These are phyloP conservation scores for Thelephora terrestris DNA, from an alignment of 1,284 basidiomycete species.

Conservation along the genomic window DNA sequence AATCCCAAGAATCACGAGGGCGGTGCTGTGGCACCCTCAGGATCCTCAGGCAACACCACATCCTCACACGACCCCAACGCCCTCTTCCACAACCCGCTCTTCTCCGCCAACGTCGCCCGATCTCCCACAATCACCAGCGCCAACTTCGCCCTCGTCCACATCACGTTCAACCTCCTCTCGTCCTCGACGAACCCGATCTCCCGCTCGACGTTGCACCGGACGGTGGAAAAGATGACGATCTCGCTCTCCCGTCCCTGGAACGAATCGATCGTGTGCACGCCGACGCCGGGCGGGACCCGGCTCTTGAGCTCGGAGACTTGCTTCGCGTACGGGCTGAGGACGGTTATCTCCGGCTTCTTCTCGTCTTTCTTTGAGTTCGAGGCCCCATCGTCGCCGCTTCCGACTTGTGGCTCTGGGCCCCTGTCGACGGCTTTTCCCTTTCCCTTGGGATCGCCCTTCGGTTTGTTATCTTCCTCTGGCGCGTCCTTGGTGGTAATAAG, in stretches of 20 bases:
- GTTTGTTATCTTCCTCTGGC: not conserved
- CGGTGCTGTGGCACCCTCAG: too few relatives aligned
- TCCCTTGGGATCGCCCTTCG: constrained; percentile 1
- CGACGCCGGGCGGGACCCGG: constrained; percentile 29
- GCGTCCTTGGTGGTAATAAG: constrained; percentile 22
- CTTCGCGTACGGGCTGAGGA: constrained; percentile 50
- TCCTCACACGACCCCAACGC: constrained; percentile 37
- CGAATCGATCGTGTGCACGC: constrained; percentile 56
- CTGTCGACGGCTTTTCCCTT: too few relatives aligned
- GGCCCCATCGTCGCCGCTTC: not conserved
- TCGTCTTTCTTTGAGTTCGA: not conserved
- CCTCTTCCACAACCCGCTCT: constrained; percentile 37
- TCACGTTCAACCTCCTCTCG: constrained; percentile 58
- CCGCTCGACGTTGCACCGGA: constrained; percentile 46
- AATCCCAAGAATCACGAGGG: too few relatives aligned
- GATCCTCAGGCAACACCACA: constrained; percentile 13
- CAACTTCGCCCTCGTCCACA: constrained; percentile 60
- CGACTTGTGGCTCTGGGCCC: not conserved
- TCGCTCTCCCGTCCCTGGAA: constrained; percentile 73
- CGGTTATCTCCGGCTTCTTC: constrained; percentile 27
- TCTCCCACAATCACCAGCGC: constrained; percentile 61
- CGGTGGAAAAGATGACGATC: constrained; percentile 61
- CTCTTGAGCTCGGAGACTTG: constrained; percentile 38
- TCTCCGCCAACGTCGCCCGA: constrained; percentile 38
- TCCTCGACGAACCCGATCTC: constrained; percentile 69